phyloP scores from a whole-genome alignment of 2,329 filamentous ascomycete genomes.

The Talaromyces sp. region DNA sequence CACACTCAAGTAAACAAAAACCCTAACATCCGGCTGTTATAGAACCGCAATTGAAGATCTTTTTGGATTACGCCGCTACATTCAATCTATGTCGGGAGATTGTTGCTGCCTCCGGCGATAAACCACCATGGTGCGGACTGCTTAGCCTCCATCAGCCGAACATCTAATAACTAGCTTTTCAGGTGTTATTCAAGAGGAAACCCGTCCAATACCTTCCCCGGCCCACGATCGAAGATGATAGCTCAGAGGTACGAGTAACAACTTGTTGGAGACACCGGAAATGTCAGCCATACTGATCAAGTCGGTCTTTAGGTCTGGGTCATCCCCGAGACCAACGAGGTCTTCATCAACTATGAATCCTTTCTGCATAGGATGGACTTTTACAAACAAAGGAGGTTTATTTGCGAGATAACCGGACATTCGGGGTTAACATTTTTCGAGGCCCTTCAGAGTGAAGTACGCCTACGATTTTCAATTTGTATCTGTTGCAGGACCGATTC shows the following conservation, averaged over 20 bases:
- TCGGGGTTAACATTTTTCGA: slow-evolving; percentile 90
- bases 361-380: slow-evolving; percentile 87
- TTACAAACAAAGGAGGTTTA: slow-evolving; percentile 89
- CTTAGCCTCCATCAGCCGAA: neutral
- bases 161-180: neutral
- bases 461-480: slow-evolving; percentile 29
- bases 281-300: neutral
- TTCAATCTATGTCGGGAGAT: slow-evolving; percentile 13
- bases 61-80: slow-evolving; percentile 13
- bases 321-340: slow-evolving; percentile 83
- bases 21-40: neutral
- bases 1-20: neutral
- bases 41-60: slow-evolving; percentile 8
- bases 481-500: neutral
- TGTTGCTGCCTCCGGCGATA: slow-evolving; percentile 9
- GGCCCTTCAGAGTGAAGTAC: slow-evolving; percentile 84
- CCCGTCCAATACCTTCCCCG: slow-evolving; percentile 77
- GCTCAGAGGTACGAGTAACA: slow-evolving; percentile 67
- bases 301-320: slow-evolving; percentile 70
- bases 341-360: slow-evolving; percentile 83
- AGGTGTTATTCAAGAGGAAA: slow-evolving; percentile 97
- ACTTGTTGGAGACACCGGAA: neutral
- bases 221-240: slow-evolving; percentile 72
- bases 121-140: slow-evolving; percentile 15
- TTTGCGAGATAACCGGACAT: slow-evolving; percentile 93